Evolutionary conservation across 2,329 filamentous ascomycete genomes (phyloP), one percentile per base, ranked within the genome.

Genomic region (Penicillium brasilianum): DNA sequence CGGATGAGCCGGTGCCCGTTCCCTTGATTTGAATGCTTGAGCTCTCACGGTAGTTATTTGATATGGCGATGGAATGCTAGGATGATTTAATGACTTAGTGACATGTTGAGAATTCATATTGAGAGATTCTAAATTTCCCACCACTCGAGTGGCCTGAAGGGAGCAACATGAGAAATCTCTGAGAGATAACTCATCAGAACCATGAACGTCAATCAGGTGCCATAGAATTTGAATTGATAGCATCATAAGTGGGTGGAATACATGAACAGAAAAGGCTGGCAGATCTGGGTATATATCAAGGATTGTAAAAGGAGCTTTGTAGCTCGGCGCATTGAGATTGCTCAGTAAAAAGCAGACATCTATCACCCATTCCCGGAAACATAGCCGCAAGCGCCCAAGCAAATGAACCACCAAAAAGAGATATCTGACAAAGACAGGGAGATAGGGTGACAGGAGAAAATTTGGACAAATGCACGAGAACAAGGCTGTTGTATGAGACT

Each of bases 1-100:
- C 71, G 80, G 46, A 72, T 67, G 4, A 74, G 74, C 0, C 80
- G 79, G 4, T 85, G 83, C 72, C 83, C 83, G 0, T 85, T 81
- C 68, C 60, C 63, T 7, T 68, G 39, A 65, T 25, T 25, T n/a
- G 30, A 41, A 39, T 46, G 28, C 13, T 55, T 63, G 32, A 14
- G 48, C 37, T 56, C 30, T n/a, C n/a, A 44, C 55, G 11, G 1
- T 39, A 11, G 34, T 14, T 14, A 34, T 3, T n/a, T n/a, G 6
- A 28, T 30, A 51, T 36, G 34, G 16, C 11, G 2, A 25, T 16
- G 32, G 14, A 10, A 13, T 34, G 46, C 46, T 13, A 34, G 46
- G 18, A 50, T 18, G 30, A 18, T 50, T 5, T 28, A 13, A 20
- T 18, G 30, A 34, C 28, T 20, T 16, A 20, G n/a, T 18, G 16